A percentile compares a stretch with the other conserved stretches of the same genome.
These are phyloP conservation scores for Wallacemonas sp. DNA, from an alignment of 208 protist genomes.

Conservation along the genomic window DNA sequence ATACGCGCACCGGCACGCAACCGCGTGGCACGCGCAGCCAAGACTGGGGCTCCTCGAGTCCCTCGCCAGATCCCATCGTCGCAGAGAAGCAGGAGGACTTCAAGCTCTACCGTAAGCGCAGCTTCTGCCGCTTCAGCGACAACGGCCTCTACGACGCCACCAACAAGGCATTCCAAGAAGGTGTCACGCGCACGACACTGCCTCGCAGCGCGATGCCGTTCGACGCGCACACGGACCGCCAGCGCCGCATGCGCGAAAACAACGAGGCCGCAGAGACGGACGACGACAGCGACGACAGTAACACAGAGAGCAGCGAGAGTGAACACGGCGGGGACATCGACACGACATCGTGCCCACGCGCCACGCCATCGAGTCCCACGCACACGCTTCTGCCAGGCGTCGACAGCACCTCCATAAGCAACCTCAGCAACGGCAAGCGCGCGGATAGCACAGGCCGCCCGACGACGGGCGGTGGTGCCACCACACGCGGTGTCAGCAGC, in stretches of 20 bases:
- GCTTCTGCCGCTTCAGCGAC: slow-evolving; percentile 1
- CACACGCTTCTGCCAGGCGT: not conserved
- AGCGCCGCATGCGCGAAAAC: not conserved
- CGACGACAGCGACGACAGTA: not conserved
- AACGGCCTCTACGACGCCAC: not conserved
- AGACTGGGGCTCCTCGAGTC: not conserved
- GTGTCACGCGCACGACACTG: not conserved
- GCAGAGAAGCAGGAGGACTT: not conserved
- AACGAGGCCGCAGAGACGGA: not conserved
- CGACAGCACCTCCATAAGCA: slow-evolving; percentile 3
- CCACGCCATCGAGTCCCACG: not conserved
- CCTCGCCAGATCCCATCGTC: not conserved
- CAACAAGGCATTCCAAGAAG: not conserved
- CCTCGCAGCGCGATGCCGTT: slow-evolving; percentile 6
- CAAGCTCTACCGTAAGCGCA: not conserved
- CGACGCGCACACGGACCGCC: not conserved
- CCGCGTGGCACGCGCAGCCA: too few relatives aligned
- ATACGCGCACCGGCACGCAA: not conserved
- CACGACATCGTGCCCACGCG: not conserved
- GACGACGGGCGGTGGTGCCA: not conserved
- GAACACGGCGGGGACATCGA: not conserved
- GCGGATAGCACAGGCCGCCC: not conserved
- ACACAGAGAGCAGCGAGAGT: not conserved
- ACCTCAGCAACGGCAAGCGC: slow-evolving; percentile 7
- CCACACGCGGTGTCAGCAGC: slow-evolving; percentile 13